phyloP scores from a whole-genome alignment of 331 rosid genomes.

The Acacia concinna region DNA sequence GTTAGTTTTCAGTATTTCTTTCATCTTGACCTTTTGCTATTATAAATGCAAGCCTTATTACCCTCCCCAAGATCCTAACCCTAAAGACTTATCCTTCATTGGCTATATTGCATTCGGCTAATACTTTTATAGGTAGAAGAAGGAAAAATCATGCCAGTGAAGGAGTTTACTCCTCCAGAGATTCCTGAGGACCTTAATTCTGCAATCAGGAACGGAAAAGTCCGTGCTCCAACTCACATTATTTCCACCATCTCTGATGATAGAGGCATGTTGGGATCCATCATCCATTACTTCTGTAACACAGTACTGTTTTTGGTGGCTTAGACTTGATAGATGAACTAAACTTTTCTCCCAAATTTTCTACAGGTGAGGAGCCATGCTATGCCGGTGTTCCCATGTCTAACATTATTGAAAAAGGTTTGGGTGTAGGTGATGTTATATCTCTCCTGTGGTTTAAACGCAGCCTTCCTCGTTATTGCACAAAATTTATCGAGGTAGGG shows the following conservation, averaged over 20 bases:
- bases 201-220: constrained; percentile 95
- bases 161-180: constrained; percentile 91
- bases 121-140: constrained; percentile 55
- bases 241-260: constrained; percentile 99
- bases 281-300: constrained; percentile 2
- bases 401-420: constrained; percentile 67
- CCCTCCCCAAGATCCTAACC: constrained; percentile 15
- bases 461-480: constrained; percentile 96
- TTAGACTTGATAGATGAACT: constrained; percentile 27
- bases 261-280: constrained; percentile 64
- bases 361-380: constrained; percentile 87
- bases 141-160: constrained; percentile 70
- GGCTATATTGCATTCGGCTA: constrained; percentile 30
- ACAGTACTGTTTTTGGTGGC: not conserved
- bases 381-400: constrained; percentile 86
- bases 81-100: constrained; percentile 13
- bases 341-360: constrained; percentile 34
- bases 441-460: constrained; percentile 99
- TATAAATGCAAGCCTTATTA: constrained; percentile 12
- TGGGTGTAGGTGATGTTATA: constrained; percentile 90
- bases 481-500: constrained; percentile 89
- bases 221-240: constrained; percentile 96
- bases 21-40: constrained; percentile 26
- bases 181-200: constrained; percentile 91
- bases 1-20: constrained; percentile 49